Base-by-base conservation (phyloP, 2,329 filamentous ascomycete species). In the Coniochaeta hoffmannii region DNA sequence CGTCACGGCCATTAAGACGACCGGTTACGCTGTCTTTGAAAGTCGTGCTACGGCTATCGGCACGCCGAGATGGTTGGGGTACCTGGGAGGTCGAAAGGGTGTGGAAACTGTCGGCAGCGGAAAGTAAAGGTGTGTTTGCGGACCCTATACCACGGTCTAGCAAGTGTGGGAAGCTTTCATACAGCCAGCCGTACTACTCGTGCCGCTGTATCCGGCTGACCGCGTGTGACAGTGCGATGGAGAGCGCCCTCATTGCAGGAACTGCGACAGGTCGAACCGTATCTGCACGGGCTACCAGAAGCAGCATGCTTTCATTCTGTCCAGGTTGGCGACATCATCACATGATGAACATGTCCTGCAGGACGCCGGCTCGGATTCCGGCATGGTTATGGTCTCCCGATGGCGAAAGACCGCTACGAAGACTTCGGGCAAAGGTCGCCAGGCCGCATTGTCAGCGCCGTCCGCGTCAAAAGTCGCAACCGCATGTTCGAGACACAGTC, bases 211-310 rank as follows among this genome's bases (percentile, higher is more conserved):
- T 22, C 5, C 4, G 24, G 4, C 22, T 28, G 15, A 36, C 34
- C 9, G 53, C 28, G 17, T 34, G 7, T 26, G 17, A 15, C 36
- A 64, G 62, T 64, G 63, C 24, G 61, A 60, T 53, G 54, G 56
- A 7, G 57, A 58, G 19, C 58, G 46, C 3, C 62, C 62, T 1
- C 19, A 36, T 4, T 65, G 63, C 30, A 55, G 44, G 57, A 62
- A 19, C 55, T 65, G 63, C 56, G 53, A 49, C 31, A 63, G 61
- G 32, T 60, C 61, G 9, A 59, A 57, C 31, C 60, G 63, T 2
- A 24, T 61, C 4, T 65, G 63, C 49, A 62, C 62, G 3, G 62
- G 63, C 24, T 65, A 65, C 52, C 57, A 60, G 51, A 58, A 62
- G 11, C 53, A 54, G 14, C 55, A 55, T 52, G 50, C 57, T 4